Evolutionary conservation across 164 flowering plant genomes (phyloP).

Genomic region (Nelumbo lutea): DNA sequence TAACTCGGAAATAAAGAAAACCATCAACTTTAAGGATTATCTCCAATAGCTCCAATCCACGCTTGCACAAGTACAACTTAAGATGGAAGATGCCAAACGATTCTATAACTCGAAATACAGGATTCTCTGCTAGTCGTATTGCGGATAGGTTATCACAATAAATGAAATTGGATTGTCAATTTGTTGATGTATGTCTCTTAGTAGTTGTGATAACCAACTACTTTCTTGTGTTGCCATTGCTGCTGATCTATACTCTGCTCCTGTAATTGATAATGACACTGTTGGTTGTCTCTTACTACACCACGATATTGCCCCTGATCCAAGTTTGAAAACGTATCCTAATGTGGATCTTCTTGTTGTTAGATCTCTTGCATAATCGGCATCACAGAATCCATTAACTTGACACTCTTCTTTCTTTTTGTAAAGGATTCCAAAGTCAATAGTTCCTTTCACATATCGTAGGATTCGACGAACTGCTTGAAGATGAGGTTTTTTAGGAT

Average conservation of each 20-base stretch:
- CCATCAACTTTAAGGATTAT: too few relatives aligned
- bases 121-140: constrained; percentile 24
- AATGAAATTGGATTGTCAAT: constrained; percentile 8
- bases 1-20: too few relatives aligned
- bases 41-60: too few relatives aligned
- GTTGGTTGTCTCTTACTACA: constrained; percentile 21
- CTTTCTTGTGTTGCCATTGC: constrained; percentile 12
- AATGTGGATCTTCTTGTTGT: constrained; percentile 2
- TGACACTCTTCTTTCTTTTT: not conserved
- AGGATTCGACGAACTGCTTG: not conserved
- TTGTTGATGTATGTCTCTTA: constrained; percentile 21
- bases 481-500: not conserved
- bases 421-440: constrained; percentile 1
- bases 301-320: constrained; percentile 14
- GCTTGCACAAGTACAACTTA: too few relatives aligned
- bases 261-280: constrained; percentile 11
- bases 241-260: not conserved
- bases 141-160: too few relatives aligned
- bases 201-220: constrained; percentile 9
- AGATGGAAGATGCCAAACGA: too few relatives aligned
- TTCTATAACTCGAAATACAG: constrained; percentile 11
- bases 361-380: not conserved
- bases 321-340: not conserved
- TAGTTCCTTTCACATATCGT: constrained; percentile 15
- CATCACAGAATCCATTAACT: too few relatives aligned